Evolutionary conservation across 2,329 filamentous ascomycete species (phyloP).

Genomic region (Beauveria sp.): DNA sequence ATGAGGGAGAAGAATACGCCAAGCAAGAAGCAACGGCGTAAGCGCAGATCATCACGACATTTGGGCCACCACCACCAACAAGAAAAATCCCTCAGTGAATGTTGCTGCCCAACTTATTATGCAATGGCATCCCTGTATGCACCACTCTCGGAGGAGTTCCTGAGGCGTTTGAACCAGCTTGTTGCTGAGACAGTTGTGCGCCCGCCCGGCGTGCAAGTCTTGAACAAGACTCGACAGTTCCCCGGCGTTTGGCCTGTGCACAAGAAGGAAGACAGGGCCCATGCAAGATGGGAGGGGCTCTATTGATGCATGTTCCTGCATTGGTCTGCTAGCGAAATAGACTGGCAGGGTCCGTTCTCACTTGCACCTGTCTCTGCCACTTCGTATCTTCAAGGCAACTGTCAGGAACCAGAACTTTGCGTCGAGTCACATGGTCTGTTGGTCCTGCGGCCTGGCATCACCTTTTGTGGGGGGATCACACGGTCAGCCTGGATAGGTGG

Average conservation of each 20-base stretch:
- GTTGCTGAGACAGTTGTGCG: no score
- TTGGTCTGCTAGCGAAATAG: no score
- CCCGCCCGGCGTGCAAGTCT: no score
- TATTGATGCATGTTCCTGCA: neutral
- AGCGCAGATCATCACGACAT: neutral
- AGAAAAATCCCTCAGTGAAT: neutral
- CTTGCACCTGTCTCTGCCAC: neutral
- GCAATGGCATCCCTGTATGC: no score
- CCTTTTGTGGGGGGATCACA: constrained; percentile 7
- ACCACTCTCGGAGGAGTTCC: no score
- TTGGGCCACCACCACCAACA: neutral
- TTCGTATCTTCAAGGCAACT: neutral
- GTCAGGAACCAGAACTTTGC: neutral
- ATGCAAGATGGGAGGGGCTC: neutral
- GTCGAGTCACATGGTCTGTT: constrained; percentile 2
- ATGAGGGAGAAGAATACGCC: neutral
- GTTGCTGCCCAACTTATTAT: no score
- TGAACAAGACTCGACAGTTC: no score
- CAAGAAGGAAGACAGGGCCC: neutral
- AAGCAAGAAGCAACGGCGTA: neutral
- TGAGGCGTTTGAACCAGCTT: no score
- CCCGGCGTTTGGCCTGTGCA: neutral
- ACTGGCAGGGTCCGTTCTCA: no score
- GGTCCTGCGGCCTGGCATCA: neutral
- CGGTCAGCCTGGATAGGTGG: neutral